Conservation (phyloP, 257 asterid species). For the Orobanche coerulescens region DNA sequence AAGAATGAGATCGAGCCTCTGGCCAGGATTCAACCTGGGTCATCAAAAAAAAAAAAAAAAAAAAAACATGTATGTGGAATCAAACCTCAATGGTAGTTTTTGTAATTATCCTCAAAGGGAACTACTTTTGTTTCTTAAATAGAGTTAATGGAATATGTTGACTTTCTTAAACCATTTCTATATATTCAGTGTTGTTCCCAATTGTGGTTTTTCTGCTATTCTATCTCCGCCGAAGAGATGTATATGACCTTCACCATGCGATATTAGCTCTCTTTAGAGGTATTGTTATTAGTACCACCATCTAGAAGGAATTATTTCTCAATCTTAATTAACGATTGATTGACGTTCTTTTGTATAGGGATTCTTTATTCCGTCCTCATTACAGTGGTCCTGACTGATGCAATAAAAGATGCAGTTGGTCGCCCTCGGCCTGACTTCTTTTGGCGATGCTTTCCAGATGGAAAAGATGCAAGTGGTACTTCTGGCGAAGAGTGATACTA, state of each 20-base stretch:
- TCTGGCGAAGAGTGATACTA: too few species aligned
- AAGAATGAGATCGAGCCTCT: too few species aligned
- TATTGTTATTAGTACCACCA: background rate
- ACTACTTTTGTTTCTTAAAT: constrained; percentile 7
- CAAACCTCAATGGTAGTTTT: too few species aligned
- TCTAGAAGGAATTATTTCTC: background rate
- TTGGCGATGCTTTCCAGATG: constrained; percentile 96
- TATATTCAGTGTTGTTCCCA: constrained; percentile 58
- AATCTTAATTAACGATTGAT: background rate
- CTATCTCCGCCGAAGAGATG: constrained; percentile 64
- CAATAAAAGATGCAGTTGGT: constrained; percentile 75
- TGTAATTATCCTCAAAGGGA: too few species aligned
- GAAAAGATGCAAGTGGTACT: constrained; percentile 63
- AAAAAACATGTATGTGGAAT: too few species aligned
- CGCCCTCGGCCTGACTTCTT: constrained; percentile 94
- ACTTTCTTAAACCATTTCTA: constrained; percentile 23
- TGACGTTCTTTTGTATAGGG: constrained; percentile 35
- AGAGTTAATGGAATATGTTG: constrained; percentile 4
- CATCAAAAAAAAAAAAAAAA: too few species aligned
- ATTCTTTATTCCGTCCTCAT: constrained; percentile 49
- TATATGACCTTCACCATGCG: constrained; percentile 84
- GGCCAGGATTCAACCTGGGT: too few species aligned
- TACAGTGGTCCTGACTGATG: constrained; percentile 63
- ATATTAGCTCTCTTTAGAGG: constrained; percentile 23
- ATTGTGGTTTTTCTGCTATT: constrained; percentile 45